Percentiles rank a stretch among this genome's conserved stretches.
phyloP scores from a whole-genome alignment of 768 basidiomycete species.

The Cystofilobasidium bisporidii region DNA sequence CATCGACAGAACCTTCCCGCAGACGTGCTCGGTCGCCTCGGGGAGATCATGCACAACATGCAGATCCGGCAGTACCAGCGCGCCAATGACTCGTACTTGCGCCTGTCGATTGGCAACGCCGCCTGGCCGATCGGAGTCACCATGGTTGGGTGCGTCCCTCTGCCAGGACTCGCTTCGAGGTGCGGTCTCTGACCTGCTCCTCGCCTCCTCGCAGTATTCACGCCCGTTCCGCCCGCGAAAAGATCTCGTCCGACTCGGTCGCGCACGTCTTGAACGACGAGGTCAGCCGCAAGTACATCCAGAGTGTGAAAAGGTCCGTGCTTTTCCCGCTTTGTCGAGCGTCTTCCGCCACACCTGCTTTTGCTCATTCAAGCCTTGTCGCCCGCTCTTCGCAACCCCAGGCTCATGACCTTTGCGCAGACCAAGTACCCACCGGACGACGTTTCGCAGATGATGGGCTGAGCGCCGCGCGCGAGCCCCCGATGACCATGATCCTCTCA shows the following conservation, averaged over 20 bases:
- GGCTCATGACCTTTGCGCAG: slow-evolving; percentile 88
- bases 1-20: slow-evolving; percentile 58
- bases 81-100: slow-evolving; percentile 94
- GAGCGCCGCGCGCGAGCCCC: slow-evolving; percentile 10
- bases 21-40: slow-evolving; percentile 73
- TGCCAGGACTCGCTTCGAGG: background rate
- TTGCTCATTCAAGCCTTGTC: background rate
- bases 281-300: slow-evolving; percentile 96
- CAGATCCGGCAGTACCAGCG: slow-evolving; percentile 89
- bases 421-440: slow-evolving; percentile 79
- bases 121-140: slow-evolving; percentile 99
- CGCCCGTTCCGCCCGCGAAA: slow-evolving; percentile 93
- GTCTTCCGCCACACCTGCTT: too few species aligned
- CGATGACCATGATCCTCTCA: background rate
- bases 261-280: slow-evolving; percentile 98
- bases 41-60: slow-evolving; percentile 94
- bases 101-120: slow-evolving; percentile 93
- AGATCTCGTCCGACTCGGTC: slow-evolving; percentile 93
- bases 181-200: background rate
- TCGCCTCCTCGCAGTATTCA: slow-evolving; percentile 58
- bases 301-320: slow-evolving; percentile 80
- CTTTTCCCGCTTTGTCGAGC: slow-evolving; percentile 7
- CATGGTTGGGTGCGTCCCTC: slow-evolving; percentile 76
- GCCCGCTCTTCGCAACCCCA: slow-evolving; percentile 36
- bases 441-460: slow-evolving; percentile 79